Percentiles rank a stretch among this genome's conserved stretches.
Evolutionary conservation across 2,329 filamentous ascomycete genomes (phyloP).

Genomic region (Colletotrichum musae): DNA sequence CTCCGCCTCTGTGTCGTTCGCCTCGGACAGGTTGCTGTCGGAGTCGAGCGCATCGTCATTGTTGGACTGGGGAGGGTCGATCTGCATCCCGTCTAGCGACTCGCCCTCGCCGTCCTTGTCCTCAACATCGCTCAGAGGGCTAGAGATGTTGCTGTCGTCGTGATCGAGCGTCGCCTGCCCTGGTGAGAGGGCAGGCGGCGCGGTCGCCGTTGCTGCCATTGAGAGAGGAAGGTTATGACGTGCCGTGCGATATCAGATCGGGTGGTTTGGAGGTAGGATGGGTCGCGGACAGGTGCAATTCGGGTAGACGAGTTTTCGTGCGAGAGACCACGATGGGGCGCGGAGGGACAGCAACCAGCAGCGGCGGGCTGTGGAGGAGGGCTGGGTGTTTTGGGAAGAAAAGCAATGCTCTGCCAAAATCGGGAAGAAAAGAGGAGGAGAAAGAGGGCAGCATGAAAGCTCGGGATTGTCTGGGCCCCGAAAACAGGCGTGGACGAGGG

Average conservation of each 20-base stretch:
- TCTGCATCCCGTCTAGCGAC: constrained; percentile 72
- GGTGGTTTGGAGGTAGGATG: constrained; percentile 21
- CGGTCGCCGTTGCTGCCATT: constrained; percentile 70
- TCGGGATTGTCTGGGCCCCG: constrained; percentile 19
- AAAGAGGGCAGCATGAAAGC: constrained; percentile 37
- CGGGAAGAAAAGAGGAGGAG: constrained; percentile 20
- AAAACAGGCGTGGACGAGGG: constrained; percentile 29
- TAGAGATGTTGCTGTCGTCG: constrained; percentile 83
- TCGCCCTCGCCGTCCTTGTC: constrained; percentile 82
- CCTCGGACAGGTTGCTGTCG: constrained; percentile 71
- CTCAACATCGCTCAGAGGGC: constrained; percentile 93
- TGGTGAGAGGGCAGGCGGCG: constrained; percentile 65
- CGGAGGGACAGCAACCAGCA: constrained; percentile 40
- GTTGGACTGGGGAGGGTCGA: constrained; percentile 48
- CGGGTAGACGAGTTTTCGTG: constrained; percentile 39
- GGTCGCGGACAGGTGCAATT: constrained; percentile 32
- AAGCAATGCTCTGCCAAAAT: constrained; percentile 25
- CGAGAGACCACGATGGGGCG: constrained; percentile 31
- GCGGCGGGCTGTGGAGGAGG: constrained; percentile 38
- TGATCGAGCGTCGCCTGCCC: constrained; percentile 62
- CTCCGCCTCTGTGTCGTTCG: constrained; percentile 86
- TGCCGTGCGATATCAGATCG: constrained; percentile 20
- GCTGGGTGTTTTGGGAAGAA: constrained; percentile 30
- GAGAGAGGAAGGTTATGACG: constrained; percentile 26
- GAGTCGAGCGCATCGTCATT: constrained; percentile 55